These are phyloP conservation scores for Populus hybrid DNA, from an alignment of 441 rosid genomes.

Conservation along the genomic window DNA sequence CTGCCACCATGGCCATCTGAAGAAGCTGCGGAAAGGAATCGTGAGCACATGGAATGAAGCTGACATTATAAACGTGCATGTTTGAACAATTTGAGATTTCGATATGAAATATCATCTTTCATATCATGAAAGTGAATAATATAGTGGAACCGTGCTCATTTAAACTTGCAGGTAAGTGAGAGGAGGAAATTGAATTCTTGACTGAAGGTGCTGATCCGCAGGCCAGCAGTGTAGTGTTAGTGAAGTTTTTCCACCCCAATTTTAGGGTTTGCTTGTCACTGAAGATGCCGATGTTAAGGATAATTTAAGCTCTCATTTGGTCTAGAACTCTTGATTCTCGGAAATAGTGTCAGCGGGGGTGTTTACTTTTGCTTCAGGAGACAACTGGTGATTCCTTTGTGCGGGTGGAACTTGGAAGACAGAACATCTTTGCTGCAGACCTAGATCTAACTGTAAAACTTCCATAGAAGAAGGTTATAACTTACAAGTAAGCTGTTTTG, in stretches of 20 bases:
- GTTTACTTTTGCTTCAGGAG: not conserved
- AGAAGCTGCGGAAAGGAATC: not conserved
- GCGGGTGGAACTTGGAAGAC: too few species aligned
- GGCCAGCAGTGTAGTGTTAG: constrained; percentile 46
- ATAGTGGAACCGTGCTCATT: not conserved
- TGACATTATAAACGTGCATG: not conserved
- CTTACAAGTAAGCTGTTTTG: not conserved
- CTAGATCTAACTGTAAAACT: not conserved
- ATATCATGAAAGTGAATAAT: not conserved
- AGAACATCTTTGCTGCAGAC: too few species aligned
- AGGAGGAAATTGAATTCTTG: constrained; percentile 16
- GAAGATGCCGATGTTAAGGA: constrained; percentile 29
- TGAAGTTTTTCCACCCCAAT: constrained; percentile 55
- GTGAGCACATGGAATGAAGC: not conserved
- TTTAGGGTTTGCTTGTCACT: constrained; percentile 69
- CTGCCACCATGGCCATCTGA: not conserved
- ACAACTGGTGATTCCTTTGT: too few species aligned
- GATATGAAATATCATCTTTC: not conserved
- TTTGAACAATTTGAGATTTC: not conserved
- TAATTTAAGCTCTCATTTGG: not conserved
- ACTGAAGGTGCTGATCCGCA: constrained; percentile 41
- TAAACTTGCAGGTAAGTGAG: not conserved
- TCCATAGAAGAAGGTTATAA: not conserved
- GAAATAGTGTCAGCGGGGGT: not conserved
- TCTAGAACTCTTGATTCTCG: not conserved